Evolutionary conservation across 441 rosid genomes (phyloP), one percentile per base, ranked within the genome.

Genomic region (Erysimum cheiri): DNA sequence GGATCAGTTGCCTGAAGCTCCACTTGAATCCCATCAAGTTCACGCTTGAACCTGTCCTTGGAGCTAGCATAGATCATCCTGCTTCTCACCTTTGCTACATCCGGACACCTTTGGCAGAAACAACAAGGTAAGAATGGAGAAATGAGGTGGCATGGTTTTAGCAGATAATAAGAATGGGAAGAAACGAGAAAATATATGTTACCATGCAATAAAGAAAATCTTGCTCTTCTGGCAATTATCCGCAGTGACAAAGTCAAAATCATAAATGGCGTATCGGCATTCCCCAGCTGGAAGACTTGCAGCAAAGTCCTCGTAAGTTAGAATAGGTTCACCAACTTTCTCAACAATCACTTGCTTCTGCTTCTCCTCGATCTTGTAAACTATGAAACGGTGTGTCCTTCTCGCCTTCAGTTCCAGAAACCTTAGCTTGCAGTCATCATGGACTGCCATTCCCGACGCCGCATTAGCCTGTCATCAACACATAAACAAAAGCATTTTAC

Each of bases 381-480:
- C 85, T 0, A 83, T 81, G 82, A 75, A 83, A 74, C 85, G 87
- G 61, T 81, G 72, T 0, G 89, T 85, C 81, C 89, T 71, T 53
- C 81, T 85, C 0, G 87, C 84, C 74, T 85, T 85, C 66, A 84
- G 71, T 58, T 83, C 91, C 65, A 86, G 64, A 69, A 86, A 86
- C 66, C 74, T 83, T 8, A 86, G 76, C 77, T 83, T 86, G 81
- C 91, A 86, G 50, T 86, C 88, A 56, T 86, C 91, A 74, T 84
- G 88, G 70, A 86, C 91, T 39, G 87, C 87, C 85, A 86, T 82
- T 59, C 91, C 91, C 12, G 91, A 86, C 26, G 88, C 88, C 1
- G 87, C 87, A 12, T 86, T 86, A 9, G 88, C 91, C 91, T 86
- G 78, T 31, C 8, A 39, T 40, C 60, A 48, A 57, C 32, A 57